phyloP scores from a whole-genome alignment of 768 basidiomycete species.

The Xerocomellus dryophilus region DNA sequence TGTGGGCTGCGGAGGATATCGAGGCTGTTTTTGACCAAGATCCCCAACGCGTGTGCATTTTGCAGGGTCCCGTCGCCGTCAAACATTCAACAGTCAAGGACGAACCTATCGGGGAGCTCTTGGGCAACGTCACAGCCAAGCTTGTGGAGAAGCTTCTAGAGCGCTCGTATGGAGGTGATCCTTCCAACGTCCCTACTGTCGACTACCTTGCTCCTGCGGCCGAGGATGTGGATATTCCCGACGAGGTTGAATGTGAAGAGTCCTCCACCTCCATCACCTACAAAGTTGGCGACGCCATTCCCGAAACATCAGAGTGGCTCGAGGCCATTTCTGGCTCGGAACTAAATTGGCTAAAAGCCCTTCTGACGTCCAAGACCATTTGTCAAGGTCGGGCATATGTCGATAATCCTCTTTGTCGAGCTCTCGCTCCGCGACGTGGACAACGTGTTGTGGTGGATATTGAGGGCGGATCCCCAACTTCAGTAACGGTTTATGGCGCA shows the following conservation, averaged over 20 bases:
- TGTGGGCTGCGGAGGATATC: constrained; percentile 97
- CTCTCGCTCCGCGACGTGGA: constrained; percentile 75
- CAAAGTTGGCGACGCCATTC: constrained; percentile 51
- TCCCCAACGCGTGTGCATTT: constrained; percentile 95
- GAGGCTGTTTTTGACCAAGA: constrained; percentile 99
- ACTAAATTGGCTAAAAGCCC: constrained; percentile 82
- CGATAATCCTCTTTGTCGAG: constrained; percentile 83
- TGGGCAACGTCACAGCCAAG: constrained; percentile 79
- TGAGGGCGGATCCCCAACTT: constrained; percentile 45
- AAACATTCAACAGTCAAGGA: constrained; percentile 86
- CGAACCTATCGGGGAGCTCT: constrained; percentile 88
- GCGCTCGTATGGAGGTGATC: constrained; percentile 74
- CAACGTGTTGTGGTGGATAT: constrained; percentile 72
- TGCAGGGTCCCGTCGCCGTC: constrained; percentile 94
- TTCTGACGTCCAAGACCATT: constrained; percentile 76
- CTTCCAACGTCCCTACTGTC: constrained; percentile 66
- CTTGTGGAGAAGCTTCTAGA: constrained; percentile 80
- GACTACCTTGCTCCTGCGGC: constrained; percentile 78
- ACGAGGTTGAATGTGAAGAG: constrained; percentile 45
- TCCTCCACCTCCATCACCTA: constrained; percentile 45
- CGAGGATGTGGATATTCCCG: constrained; percentile 32
- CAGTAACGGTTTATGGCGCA: constrained; percentile 69
- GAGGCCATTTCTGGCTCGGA: constrained; percentile 78
- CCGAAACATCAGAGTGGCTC: constrained; percentile 72
- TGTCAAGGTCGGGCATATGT: constrained; percentile 85